Base-by-base conservation (phyloP, 352 stramenopile genomes). In the Achlya hypogyna region DNA sequence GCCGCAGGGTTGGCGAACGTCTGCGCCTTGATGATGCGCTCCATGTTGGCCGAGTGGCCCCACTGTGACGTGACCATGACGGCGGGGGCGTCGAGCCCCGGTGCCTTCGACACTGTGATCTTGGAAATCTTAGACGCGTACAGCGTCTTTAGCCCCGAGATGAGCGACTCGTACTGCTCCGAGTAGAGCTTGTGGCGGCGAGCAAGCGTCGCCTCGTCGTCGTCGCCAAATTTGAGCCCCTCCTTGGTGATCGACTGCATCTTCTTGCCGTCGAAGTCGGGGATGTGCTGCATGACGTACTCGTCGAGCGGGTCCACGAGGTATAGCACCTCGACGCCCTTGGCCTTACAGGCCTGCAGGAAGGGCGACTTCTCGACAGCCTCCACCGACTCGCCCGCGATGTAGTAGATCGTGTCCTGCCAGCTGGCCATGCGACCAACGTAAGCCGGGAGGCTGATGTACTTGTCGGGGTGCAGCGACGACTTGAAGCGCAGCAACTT, bases 381-480 rank as follows among this genome's bases (percentile, higher is more conserved):
- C 40, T 98, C 95, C 16, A 93, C 82, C 35, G 77, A 93, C 67
- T 98, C 91, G 54, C 91, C 96, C n/a, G 96, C 92, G 63, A 99
- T 93, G 79, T 98, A 98, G 76, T 98, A 99, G 70, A 99, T 99
- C 35, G 97, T 87, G 69, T 98, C 96, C 74, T 99, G 97, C 96
- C 96, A 99, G 35, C 98, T 95, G 73, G 98, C 98, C 96, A 99
- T 99, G 70, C 91, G 88, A 49, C 85, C 81, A 3, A 99, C 85
- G 79, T 99, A 99, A 63, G 98, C 77, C 69, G 98, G 90, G 52
- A 99, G 74, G 43, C 89, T 98, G 12, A 89, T 86, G 78, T 84
- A 98, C 69, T 98, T 94, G 73, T 89, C 82, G 27, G 88, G 74
- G 40, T 86, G 95, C 72, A 97, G 96, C 72, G 81, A 98, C 23